Evolutionary conservation across 2,329 filamentous ascomycete species (phyloP), one percentile per base, ranked within the genome.

Genomic region (Neocatenulostroma microsporum): DNA sequence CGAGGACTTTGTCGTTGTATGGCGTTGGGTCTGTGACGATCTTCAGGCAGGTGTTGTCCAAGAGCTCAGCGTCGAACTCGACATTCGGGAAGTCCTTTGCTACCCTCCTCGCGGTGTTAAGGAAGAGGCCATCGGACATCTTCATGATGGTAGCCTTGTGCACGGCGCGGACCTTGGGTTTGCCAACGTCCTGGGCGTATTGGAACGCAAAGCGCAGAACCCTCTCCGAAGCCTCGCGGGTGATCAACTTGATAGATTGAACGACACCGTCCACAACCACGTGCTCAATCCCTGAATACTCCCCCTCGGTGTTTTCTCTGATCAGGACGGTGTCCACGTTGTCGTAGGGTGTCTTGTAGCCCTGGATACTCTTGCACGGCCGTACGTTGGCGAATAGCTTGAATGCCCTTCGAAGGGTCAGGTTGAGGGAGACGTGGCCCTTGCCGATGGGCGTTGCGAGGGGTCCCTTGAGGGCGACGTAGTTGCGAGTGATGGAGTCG

Each of bases 121-220:
- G 77, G 80, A 98, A 98, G 45, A 98, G 84, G 70, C 91, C 91
- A 66, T 98, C 91, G 62, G 83, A 89, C 85, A 95, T 94, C 80
- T 98, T 98, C 91, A 98, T 98, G 73, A 98, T 98, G 62, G 91
- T 96, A 64, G 91, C 91, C 79, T 98, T 98, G 83, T 98, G 91
- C 48, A 96, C 88, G 42, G 87, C 89, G 60, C 88, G 86, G 58
- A 96, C 89, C 83, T 95, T 95, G 63, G 80, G 88, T 74, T 85
- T 84, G 69, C 88, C 87, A 60, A 95, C 83, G 55, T 85, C 78
- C 67, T 91, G 76, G 54, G 91, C 91, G 64, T 98, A 87, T 72
- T 98, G 89, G 80, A 98, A 98, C 57, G 93, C 91, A 66, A 87
- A 98, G 62, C 88, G 82, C 51, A 96, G 79, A 37, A 98, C 91